Conservation (phyloP, 352 stramenopile species). For the Bremia lactucae region DNA sequence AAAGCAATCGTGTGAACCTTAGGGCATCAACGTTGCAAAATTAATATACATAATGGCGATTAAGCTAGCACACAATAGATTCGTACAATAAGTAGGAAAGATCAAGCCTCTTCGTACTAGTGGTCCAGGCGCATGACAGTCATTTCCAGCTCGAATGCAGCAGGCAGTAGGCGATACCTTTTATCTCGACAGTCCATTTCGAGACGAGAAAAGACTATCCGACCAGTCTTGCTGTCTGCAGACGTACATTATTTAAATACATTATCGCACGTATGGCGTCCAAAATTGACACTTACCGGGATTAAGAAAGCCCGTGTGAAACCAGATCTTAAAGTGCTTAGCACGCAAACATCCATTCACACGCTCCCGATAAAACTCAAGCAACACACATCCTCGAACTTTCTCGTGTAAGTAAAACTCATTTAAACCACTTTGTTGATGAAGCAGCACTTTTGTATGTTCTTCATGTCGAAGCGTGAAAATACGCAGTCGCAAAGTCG, state of each 20-base stretch:
- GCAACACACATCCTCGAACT: conserved; percentile 38
- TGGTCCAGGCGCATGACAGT: conserved; percentile 12
- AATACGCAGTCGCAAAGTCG: conserved; percentile 39
- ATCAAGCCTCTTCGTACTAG: too few species aligned
- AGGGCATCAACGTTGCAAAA: too few species aligned
- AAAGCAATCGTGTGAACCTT: too few species aligned
- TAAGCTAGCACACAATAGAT: too few species aligned
- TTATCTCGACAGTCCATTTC: conserved; percentile 66
- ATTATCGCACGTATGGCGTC: neutral
- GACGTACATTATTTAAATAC: neutral
- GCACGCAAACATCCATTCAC: conserved; percentile 28
- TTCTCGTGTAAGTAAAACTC: conserved; percentile 35
- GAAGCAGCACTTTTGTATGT: conserved; percentile 26
- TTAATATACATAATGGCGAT: too few species aligned
- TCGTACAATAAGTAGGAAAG: too few species aligned
- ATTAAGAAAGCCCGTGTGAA: conserved; percentile 48
- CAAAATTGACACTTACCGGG: conserved; percentile 13
- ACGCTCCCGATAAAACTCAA: conserved; percentile 44
- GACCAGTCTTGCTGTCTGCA: conserved; percentile 26
- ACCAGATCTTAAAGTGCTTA: conserved; percentile 73
- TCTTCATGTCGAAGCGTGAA: conserved; percentile 21
- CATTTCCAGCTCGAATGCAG: conserved; percentile 58
- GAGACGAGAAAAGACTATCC: conserved; percentile 27
- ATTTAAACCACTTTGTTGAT: conserved; percentile 40
- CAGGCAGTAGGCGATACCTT: conserved; percentile 47